These are phyloP conservation scores for Chara braunii DNA, from an alignment of 139 green algal species.

Conservation along the genomic window DNA sequence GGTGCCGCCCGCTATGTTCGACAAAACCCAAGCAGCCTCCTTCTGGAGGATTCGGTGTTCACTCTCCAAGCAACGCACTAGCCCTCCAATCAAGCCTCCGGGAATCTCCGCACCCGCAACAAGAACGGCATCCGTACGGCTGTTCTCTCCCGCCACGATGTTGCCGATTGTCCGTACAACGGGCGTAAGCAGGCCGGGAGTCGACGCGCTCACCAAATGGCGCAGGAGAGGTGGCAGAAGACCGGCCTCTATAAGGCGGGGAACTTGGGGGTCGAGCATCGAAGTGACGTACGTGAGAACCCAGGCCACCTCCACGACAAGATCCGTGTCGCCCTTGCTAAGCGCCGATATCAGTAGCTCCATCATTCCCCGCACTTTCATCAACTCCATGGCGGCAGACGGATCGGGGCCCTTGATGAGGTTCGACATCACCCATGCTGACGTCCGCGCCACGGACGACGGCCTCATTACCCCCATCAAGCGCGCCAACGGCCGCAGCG, in stretches of 20 bases:
- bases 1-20: conserved; percentile 35
- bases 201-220: conserved; percentile 3
- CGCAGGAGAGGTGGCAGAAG: conserved; percentile 6
- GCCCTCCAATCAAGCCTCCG: background rate
- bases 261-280: background rate
- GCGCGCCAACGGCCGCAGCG: conserved; percentile 10
- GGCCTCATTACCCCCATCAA: background rate
- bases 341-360: background rate
- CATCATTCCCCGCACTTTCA: conserved; percentile 12
- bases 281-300: conserved; percentile 26
- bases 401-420: conserved; percentile 32
- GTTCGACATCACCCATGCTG: conserved; percentile 37
- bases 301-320: conserved; percentile 35
- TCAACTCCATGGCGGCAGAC: conserved; percentile 10
- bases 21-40: conserved; percentile 35
- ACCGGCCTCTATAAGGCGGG: conserved; percentile 2
- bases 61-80: background rate
- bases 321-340: conserved; percentile 22
- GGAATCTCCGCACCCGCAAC: background rate
- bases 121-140: conserved; percentile 8
- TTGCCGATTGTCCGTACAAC: conserved; percentile 30
- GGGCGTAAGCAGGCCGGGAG: background rate
- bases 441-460: conserved; percentile 5
- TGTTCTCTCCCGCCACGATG: conserved; percentile 7
- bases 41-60: background rate